Conservation (phyloP, 345 rosid genomes). For the Theobroma cacao region DNA sequence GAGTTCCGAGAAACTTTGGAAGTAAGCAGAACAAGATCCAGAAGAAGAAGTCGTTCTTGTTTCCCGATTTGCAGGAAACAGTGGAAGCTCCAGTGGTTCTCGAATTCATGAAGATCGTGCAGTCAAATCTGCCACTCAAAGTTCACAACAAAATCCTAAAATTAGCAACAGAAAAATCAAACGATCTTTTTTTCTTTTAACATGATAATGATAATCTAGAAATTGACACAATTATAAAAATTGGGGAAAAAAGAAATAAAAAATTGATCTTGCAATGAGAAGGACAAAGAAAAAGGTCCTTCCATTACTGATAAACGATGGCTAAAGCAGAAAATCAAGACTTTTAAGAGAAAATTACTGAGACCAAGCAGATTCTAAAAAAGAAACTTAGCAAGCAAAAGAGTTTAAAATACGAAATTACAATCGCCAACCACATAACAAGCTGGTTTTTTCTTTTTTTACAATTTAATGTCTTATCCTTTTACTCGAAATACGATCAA, state of each 20-base stretch:
- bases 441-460: neutral
- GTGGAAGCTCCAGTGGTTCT: conserved; percentile 51
- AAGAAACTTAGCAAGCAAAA: neutral
- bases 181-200: neutral
- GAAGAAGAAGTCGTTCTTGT: conserved; percentile 71
- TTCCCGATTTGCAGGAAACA: conserved; percentile 98
- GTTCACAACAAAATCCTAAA: neutral
- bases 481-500: neutral
- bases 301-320: neutral
- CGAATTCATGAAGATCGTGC: conserved; percentile 81
- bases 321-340: neutral
- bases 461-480: neutral
- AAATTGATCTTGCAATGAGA: neutral
- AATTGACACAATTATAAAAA: neutral
- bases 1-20: conserved; percentile 62
- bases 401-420: neutral
- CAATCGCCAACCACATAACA: neutral
- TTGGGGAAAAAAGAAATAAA: neutral
- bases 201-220: neutral
- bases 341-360: neutral
- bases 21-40: conserved; percentile 76
- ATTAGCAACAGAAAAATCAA: neutral
- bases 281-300: neutral
- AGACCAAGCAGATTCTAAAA: neutral
- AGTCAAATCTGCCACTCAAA: conserved; percentile 51